A percentile compares a stretch with the other conserved stretches of the same genome.
Conservation (phyloP, 2,329 filamentous ascomycete species). For the Cladosporium sp. region DNA sequence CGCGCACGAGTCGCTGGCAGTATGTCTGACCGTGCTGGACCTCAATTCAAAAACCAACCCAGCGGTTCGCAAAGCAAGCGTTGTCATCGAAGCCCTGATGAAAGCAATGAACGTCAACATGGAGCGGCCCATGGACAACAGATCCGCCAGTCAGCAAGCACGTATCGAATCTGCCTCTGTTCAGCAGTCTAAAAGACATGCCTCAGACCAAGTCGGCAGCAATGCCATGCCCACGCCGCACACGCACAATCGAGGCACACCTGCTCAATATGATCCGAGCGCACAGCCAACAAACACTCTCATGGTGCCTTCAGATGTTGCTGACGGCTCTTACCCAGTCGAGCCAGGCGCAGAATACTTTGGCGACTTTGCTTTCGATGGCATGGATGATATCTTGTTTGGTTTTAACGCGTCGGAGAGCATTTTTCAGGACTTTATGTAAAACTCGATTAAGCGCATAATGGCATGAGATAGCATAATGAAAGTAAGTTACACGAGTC, state of each 20-base stretch:
- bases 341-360: background rate
- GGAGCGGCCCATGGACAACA: conserved; percentile 5
- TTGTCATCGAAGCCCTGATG: conserved; percentile 44
- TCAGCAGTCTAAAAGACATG: background rate
- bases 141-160: background rate
- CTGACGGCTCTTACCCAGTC: background rate
- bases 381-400: conserved; percentile 31
- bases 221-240: background rate
- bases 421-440: conserved; percentile 12
- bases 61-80: conserved; percentile 43
- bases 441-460: too few relatives aligned
- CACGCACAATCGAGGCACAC: background rate
- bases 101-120: conserved; percentile 37
- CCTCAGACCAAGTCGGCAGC: background rate
- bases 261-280: background rate
- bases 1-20: conserved; percentile 37
- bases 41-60: conserved; percentile 50
- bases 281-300: background rate
- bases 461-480: too few relatives aligned
- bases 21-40: conserved; percentile 45
- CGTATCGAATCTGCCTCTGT: background rate
- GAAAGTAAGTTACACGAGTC: too few relatives aligned
- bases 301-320: background rate
- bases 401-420: conserved; percentile 29
- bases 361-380: conserved; percentile 10